phyloP scores from a whole-genome alignment of 306 rosid genomes.

The Alnus rubra region DNA sequence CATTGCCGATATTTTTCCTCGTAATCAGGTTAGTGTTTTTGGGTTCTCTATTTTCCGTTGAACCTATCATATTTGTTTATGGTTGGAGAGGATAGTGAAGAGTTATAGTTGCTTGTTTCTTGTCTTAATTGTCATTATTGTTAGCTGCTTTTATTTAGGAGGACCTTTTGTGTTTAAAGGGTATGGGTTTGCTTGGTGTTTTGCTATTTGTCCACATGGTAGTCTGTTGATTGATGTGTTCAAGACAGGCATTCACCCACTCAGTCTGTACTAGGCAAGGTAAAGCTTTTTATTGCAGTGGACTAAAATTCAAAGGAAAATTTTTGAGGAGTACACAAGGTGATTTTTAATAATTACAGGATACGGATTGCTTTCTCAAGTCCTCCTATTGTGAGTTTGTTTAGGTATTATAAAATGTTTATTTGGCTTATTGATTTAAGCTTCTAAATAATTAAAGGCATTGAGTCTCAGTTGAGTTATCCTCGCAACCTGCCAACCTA shows the following conservation, averaged over 20 bases:
- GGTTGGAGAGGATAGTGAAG: too few species aligned
- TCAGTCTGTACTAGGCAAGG: not conserved
- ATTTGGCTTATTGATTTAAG: not conserved
- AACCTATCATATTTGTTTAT: too few species aligned
- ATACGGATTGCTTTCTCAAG: not conserved
- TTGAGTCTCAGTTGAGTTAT: not conserved
- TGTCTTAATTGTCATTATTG: not conserved
- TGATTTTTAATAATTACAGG: not conserved
- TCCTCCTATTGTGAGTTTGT: not conserved
- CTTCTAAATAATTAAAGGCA: not conserved
- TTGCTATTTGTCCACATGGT: not conserved
- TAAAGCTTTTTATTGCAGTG: not conserved
- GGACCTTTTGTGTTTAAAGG: not conserved
- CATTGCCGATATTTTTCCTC: slow-evolving; percentile 90
- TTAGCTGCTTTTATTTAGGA: too few species aligned
- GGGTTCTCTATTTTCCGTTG: not conserved
- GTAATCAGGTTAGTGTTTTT: slow-evolving; percentile 60
- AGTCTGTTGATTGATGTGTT: slow-evolving; percentile 1
- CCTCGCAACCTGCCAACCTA: not conserved
- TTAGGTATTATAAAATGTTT: too few species aligned
- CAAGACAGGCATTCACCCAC: not conserved
- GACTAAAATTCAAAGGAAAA: not conserved
- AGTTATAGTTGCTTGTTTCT: not conserved
- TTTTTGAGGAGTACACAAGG: not conserved
- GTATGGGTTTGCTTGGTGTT: not conserved